Percentiles rank a stretch among this genome's conserved stretches.
Evolutionary conservation across 2,329 filamentous ascomycete genomes (phyloP).

Genomic region (Zymoseptoria crescenta): DNA sequence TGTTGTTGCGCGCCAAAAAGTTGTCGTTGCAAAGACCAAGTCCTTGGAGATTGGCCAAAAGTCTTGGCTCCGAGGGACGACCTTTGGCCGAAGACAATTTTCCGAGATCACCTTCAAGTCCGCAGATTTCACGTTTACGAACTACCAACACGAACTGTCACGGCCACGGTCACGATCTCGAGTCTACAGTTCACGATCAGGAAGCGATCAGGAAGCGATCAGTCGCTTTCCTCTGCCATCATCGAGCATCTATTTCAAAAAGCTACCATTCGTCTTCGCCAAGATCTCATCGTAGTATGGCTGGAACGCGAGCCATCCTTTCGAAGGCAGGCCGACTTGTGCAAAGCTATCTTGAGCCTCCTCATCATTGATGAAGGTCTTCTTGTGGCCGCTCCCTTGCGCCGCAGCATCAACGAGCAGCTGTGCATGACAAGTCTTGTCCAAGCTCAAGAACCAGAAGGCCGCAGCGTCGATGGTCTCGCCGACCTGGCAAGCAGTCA

Average conservation of each 20-base stretch:
- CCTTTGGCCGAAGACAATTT: neutral
- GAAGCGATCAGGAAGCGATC: too few species aligned
- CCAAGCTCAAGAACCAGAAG: conserved; percentile 40
- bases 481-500: conserved; percentile 17
- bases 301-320: conserved; percentile 46
- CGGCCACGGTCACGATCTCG: too few species aligned
- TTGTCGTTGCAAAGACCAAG: neutral
- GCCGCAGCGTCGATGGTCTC: conserved; percentile 38
- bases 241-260: conserved; percentile 32
- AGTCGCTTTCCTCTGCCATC: too few species aligned
- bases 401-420: conserved; percentile 38
- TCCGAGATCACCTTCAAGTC: neutral
- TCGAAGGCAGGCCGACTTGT: conserved; percentile 41
- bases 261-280: conserved; percentile 43
- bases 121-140: neutral
- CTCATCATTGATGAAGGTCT: conserved; percentile 34
- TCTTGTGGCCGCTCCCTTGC: conserved; percentile 32
- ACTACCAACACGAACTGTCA: neutral
- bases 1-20: neutral
- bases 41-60: neutral
- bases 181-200: too few species aligned
- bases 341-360: conserved; percentile 35
- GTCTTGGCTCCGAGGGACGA: neutral
- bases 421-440: conserved; percentile 41
- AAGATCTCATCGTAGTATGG: conserved; percentile 49